A percentile compares a stretch with the other conserved stretches of the same genome.
These are phyloP conservation scores for Fusarium citri DNA, from an alignment of 2,329 filamentous ascomycete genomes.

Conservation along the genomic window DNA sequence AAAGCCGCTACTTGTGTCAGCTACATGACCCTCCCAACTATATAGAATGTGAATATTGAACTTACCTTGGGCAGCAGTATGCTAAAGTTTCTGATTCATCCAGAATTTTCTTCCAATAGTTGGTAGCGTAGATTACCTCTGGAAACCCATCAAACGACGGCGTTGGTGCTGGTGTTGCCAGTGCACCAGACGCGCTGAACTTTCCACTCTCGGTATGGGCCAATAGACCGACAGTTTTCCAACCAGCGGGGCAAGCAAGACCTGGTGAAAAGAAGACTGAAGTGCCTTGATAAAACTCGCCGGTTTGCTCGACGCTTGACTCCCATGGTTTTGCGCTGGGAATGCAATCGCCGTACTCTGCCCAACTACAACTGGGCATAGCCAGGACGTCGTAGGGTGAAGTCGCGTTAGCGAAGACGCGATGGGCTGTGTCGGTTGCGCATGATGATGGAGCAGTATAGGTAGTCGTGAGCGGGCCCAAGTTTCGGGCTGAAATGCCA, in stretches of 20 bases:
- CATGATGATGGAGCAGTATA: background rate
- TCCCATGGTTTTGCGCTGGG: background rate
- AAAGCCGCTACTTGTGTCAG: background rate
- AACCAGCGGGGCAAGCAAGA: conserved; percentile 5
- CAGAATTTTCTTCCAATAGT: background rate
- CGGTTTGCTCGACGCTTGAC: background rate
- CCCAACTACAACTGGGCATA: background rate
- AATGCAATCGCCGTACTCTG: background rate
- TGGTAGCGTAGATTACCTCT: background rate
- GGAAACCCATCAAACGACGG: background rate
- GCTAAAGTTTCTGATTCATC: background rate
- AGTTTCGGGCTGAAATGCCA: background rate
- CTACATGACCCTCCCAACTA: fast-evolving
- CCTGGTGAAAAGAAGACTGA: background rate
- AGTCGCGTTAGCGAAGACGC: background rate
- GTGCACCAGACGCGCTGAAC: background rate
- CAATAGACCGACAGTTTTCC: background rate
- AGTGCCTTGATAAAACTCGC: background rate
- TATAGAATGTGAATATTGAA: fast-evolving
- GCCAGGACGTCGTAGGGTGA: background rate
- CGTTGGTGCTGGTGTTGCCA: background rate
- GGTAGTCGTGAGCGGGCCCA: background rate
- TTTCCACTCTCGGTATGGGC: background rate
- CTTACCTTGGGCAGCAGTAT: conserved; percentile 13
- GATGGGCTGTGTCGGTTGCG: background rate